phyloP scores from a whole-genome alignment of 2,329 filamentous ascomycete genomes.

The Pleomassaria siparia region DNA sequence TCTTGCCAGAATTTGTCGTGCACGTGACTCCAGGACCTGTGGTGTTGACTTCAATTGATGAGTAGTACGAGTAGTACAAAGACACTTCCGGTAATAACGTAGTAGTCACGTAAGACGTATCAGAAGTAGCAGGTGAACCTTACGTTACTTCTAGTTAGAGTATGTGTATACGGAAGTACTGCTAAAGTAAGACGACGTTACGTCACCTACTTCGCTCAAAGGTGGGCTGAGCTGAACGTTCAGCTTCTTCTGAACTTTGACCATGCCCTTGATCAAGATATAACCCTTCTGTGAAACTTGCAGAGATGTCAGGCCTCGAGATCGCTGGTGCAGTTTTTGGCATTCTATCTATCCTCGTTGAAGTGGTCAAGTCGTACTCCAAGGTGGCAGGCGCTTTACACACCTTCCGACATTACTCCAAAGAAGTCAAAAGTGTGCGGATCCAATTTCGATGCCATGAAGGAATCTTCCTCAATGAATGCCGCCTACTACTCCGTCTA shows the following conservation, averaged over 20 bases:
- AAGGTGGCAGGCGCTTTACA: slow-evolving; percentile 9
- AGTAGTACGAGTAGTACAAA: too few relatives aligned
- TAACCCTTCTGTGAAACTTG: background rate
- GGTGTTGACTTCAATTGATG: too few relatives aligned
- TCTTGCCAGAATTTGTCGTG: too few relatives aligned
- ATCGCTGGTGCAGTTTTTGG: slow-evolving; percentile 23
- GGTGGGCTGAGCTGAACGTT: background rate
- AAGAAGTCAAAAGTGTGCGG: slow-evolving; percentile 18
- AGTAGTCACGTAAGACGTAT: too few relatives aligned
- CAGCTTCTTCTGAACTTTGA: background rate
- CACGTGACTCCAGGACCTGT: too few relatives aligned
- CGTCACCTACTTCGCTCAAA: too few relatives aligned
- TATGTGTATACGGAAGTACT: too few relatives aligned
- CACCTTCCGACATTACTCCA: slow-evolving; percentile 21
- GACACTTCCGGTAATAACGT: too few relatives aligned
- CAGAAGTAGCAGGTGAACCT: too few relatives aligned
- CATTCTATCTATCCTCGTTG: slow-evolving; percentile 24
- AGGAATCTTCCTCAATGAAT: slow-evolving; percentile 25
- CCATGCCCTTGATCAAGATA: background rate
- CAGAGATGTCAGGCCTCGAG: slow-evolving; percentile 22
- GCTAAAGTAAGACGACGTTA: too few relatives aligned
- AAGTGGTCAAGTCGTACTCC: slow-evolving; percentile 23
- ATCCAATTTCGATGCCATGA: slow-evolving; percentile 16
- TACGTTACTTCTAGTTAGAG: too few relatives aligned
- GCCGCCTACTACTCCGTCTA: slow-evolving; percentile 18